Base-by-base conservation (phyloP, 2,329 filamentous ascomycete genomes). In the Tolypocladium amazonense region DNA sequence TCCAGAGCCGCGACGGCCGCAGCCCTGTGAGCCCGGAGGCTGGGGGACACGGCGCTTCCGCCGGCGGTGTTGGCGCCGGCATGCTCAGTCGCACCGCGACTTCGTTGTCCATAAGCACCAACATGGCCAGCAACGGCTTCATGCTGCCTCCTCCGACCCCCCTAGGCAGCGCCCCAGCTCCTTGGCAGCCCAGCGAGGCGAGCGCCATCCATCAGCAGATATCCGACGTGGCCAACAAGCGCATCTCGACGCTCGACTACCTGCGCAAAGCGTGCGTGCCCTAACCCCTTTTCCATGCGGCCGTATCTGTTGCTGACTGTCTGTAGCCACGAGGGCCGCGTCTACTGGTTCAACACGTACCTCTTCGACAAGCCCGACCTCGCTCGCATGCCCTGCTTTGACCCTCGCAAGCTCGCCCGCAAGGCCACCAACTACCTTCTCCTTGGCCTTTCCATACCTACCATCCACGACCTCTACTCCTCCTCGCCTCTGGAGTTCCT, bases 271-370 rank as follows among this genome's bases (percentile, higher is more conserved):
- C 92, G 91, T 96, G 76, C 67, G 90, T 81, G 18, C 25, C 27
- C 1, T 15, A 11, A n/a, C 14, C 9, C 39, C 27, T 50, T 11
- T 23, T 25, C 30, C 27, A 1, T 2, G 14, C 4, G 7, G 14
- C 33, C 11, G 14, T 6, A 58, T 63, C 55, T 18, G 9, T 30
- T 59, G 18, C 47, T 52, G 20, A 52, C 27, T 2, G 27, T 33
- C 4, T 18, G n/a, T 50, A 96, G 91, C 35, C 92, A 99, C 71
- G 92, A 97, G 75, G 92, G 93, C 62, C 87, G 91, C 61, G 87
- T 96, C 50, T 97, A 96, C 78, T 97, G 94, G 92, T 97, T 97
- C 80, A 97, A 97, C 76, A 97, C 94, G 0, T 85, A 96, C 62
- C 88, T 96, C 69, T 96, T 96, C 75, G 90, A 92, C 65, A 89